Conservation (phyloP, 805 yeast genomes). For the Phaffomyces opuntiae region DNA sequence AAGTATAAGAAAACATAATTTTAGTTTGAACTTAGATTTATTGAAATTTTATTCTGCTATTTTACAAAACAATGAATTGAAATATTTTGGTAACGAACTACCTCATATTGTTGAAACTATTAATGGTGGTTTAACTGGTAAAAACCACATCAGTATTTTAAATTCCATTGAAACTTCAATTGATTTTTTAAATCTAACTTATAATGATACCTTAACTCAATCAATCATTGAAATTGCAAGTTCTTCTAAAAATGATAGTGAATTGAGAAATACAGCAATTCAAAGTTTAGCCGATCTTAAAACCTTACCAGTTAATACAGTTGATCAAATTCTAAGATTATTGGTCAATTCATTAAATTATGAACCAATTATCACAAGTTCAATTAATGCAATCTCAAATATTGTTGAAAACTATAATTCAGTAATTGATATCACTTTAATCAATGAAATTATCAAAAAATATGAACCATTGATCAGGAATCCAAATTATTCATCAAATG, state of each 20-base stretch:
- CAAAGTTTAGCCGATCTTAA: conserved; percentile 24
- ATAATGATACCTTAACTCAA: conserved; percentile 14
- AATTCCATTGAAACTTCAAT: conserved; percentile 28
- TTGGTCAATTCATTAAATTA: conserved; percentile 28
- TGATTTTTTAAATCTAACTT: conserved; percentile 20
- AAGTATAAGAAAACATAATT: conserved; percentile 20
- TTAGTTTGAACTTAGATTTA: conserved; percentile 26
- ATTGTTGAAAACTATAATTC: conserved; percentile 15
- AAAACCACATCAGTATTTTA: conserved; percentile 28
- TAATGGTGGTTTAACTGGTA: conserved; percentile 26
- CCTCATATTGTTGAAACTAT: conserved; percentile 23
- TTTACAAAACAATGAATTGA: conserved; percentile 25
- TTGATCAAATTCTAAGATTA: conserved; percentile 24
- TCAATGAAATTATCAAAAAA: conserved; percentile 8
- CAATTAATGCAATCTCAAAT: conserved; percentile 24
- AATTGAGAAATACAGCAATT: conserved; percentile 31
- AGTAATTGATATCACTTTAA: conserved; percentile 4
- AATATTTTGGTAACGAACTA: conserved; percentile 26
- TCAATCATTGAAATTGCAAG: conserved; percentile 29
- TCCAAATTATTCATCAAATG: conserved; percentile 8
- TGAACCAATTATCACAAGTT: conserved; percentile 28
- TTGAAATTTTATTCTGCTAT: conserved; percentile 31
- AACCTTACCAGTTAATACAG: conserved; percentile 19
- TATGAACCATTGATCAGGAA: conserved; percentile 12
- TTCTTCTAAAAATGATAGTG: conserved; percentile 29